These are phyloP conservation scores for Tricholoma hemisulphureum DNA, from an alignment of 768 basidiomycete genomes.

Conservation along the genomic window DNA sequence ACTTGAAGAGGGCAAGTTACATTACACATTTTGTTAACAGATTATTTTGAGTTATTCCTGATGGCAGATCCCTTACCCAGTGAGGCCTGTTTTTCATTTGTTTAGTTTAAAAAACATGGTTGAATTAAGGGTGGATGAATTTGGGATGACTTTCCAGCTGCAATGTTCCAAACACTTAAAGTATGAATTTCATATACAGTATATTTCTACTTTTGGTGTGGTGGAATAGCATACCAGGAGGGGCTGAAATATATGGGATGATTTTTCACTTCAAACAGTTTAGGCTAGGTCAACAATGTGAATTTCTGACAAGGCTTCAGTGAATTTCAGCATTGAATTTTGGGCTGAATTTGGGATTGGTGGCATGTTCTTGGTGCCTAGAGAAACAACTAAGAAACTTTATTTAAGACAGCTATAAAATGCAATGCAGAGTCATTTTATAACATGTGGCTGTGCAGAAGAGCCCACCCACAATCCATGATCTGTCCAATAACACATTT, in stretches of 20 bases:
- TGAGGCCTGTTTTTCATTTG: too few relatives aligned
- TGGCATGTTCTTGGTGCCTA: too few relatives aligned
- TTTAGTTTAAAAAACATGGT: too few relatives aligned
- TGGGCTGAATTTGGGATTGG: too few relatives aligned
- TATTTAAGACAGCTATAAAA: background rate
- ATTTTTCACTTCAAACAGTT: background rate
- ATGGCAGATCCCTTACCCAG: too few relatives aligned
- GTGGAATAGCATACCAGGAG: background rate
- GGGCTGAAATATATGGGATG: background rate
- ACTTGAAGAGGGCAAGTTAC: too few relatives aligned
- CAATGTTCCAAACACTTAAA: background rate
- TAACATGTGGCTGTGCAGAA: background rate
- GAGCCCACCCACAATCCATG: slow-evolving; percentile 1
- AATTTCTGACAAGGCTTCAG: background rate
- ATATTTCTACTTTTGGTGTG: background rate
- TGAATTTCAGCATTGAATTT: background rate
- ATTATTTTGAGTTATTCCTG: too few relatives aligned
- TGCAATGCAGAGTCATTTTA: background rate
- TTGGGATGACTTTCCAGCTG: background rate
- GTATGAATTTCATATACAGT: background rate
- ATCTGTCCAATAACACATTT: slow-evolving; percentile 28
- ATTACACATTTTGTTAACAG: too few relatives aligned
- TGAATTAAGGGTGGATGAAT: too few relatives aligned
- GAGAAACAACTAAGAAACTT: background rate
- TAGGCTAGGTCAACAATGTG: background rate